phyloP scores from a whole-genome alignment of 139 green algal species.

The Chloropicon primus region DNA sequence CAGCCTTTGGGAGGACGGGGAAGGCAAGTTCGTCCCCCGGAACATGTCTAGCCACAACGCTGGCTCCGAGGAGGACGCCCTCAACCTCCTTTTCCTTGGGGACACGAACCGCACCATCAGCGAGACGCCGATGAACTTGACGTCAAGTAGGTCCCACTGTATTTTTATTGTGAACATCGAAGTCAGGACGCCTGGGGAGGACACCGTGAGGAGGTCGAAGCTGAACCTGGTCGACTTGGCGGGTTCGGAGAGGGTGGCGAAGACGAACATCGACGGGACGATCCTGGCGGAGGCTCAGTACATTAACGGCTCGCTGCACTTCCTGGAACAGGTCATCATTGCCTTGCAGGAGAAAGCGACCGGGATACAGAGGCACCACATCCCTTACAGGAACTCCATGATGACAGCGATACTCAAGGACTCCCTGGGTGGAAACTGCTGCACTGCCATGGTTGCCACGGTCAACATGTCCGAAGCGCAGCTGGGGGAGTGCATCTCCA shows the following conservation, averaged over 20 bases:
- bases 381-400: slow-evolving; percentile 80
- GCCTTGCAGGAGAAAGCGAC: slow-evolving; percentile 57
- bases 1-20: slow-evolving; percentile 25
- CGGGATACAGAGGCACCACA: slow-evolving; percentile 40
- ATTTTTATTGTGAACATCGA: slow-evolving; percentile 70
- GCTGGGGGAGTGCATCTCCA: slow-evolving; percentile 76
- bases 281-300: slow-evolving; percentile 66
- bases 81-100: slow-evolving; percentile 78
- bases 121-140: slow-evolving; percentile 76
- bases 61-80: slow-evolving; percentile 68
- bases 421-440: slow-evolving; percentile 74
- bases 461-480: slow-evolving; percentile 36
- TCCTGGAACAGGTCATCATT: slow-evolving; percentile 65
- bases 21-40: slow-evolving; percentile 13
- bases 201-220: slow-evolving; percentile 52
- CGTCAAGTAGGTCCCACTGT: slow-evolving; percentile 66
- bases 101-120: slow-evolving; percentile 80
- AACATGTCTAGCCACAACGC: slow-evolving; percentile 49
- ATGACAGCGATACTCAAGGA: slow-evolving; percentile 71
- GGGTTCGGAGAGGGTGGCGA: slow-evolving; percentile 44
- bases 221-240: slow-evolving; percentile 61
- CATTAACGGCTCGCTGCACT: slow-evolving; percentile 77
- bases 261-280: slow-evolving; percentile 48
- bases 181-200: slow-evolving; percentile 34
- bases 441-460: slow-evolving; percentile 65